Conservation (phyloP, 2,329 filamentous ascomycete species). For the Colletotrichum camelliae region DNA sequence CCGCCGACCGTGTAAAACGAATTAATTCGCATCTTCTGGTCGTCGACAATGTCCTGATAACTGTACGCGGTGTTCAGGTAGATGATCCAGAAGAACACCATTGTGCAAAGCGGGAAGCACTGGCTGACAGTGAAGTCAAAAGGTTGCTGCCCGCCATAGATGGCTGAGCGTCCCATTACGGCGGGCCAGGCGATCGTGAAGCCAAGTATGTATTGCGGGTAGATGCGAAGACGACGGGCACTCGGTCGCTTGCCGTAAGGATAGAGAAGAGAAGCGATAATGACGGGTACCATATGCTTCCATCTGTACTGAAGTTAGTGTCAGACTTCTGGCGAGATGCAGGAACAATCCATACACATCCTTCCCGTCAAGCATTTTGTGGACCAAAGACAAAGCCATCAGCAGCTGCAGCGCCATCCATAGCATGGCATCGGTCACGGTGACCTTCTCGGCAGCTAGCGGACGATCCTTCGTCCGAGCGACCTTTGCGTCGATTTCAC, state of each 20-base stretch:
- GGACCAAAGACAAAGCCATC: slow-evolving; percentile 7
- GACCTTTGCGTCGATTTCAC: slow-evolving; percentile 31
- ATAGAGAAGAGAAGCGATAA: slow-evolving; percentile 24
- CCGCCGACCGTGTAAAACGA: slow-evolving; percentile 23
- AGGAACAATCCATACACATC: slow-evolving; percentile 5
- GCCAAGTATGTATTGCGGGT: slow-evolving; percentile 28
- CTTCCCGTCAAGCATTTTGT: slow-evolving; percentile 12
- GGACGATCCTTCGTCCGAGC: slow-evolving; percentile 32
- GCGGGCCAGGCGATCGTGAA: slow-evolving; percentile 29
- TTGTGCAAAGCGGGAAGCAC: slow-evolving; percentile 27
- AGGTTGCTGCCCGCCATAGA: slow-evolving; percentile 22
- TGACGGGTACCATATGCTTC: slow-evolving; percentile 25
- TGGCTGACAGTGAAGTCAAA: slow-evolving; percentile 20
- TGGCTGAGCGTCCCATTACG: slow-evolving; percentile 25
- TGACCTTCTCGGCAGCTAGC: slow-evolving; percentile 27
- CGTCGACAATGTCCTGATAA: slow-evolving; percentile 28
- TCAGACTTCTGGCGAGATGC: too few species aligned
- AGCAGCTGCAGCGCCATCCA: slow-evolving; percentile 17
- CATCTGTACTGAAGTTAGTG: slow-evolving; percentile 16
- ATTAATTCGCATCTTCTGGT: slow-evolving; percentile 27
- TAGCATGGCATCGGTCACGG: slow-evolving; percentile 25
- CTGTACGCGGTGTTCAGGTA: slow-evolving; percentile 30
- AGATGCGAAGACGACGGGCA: slow-evolving; percentile 23
- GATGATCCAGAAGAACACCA: slow-evolving; percentile 31
- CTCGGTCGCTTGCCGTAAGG: slow-evolving; percentile 27